phyloP scores from a whole-genome alignment of 106 monocot genomes.

The Narthecium ossifragum region DNA sequence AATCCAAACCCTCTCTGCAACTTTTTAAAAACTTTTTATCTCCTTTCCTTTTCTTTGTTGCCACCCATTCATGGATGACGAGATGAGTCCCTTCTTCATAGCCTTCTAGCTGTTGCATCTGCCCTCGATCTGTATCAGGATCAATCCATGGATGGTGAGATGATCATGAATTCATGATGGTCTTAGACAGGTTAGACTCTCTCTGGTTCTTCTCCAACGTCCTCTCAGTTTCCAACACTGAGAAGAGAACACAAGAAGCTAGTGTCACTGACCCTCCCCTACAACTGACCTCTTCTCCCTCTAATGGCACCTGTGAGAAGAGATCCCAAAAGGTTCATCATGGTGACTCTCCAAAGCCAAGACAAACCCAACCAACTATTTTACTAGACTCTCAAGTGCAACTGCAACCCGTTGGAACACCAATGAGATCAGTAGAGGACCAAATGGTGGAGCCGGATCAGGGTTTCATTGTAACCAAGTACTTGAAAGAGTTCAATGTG shows the following conservation, averaged over 20 bases:
- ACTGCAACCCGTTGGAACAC: not conserved
- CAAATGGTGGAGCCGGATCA: not conserved
- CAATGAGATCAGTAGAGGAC: too few species aligned
- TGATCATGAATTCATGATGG: not conserved
- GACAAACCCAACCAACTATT: not conserved
- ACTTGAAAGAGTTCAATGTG: not conserved
- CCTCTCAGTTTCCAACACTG: too few species aligned
- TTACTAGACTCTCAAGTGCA: not conserved
- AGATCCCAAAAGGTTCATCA: too few species aligned
- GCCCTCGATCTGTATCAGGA: too few species aligned
- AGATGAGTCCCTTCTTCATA: too few species aligned
- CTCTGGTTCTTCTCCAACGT: slow-evolving; percentile 51
- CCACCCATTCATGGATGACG: not conserved
- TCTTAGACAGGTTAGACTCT: slow-evolving; percentile 18
- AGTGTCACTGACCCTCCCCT: not conserved
- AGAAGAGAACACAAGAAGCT: not conserved
- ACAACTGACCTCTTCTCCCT: too few species aligned
- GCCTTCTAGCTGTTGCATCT: too few species aligned
- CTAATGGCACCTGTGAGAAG: too few species aligned
- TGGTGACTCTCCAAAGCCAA: not conserved
- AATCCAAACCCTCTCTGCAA: too few species aligned
- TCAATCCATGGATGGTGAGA: not conserved
- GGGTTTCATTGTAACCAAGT: not conserved
- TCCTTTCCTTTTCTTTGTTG: not conserved
- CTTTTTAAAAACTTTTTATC: too few species aligned